Conservation (phyloP, 2,329 filamentous ascomycete genomes). For the Aspergillus fijiensis region DNA sequence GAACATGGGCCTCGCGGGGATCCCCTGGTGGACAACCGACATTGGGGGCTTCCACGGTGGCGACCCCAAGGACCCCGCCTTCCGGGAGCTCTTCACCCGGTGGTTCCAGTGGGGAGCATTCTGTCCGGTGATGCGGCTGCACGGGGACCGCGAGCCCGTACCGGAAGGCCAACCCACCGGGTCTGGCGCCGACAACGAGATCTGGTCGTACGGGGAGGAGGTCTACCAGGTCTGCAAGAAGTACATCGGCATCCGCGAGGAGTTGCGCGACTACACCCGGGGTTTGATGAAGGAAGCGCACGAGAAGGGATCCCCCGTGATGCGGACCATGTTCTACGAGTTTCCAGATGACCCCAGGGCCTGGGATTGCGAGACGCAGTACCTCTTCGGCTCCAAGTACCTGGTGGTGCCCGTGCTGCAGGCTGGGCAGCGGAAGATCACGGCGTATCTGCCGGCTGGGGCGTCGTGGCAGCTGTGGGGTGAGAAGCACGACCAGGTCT, state of each 20-base stretch:
- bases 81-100: slow-evolving; percentile 63
- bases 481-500: slow-evolving; percentile 23
- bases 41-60: slow-evolving; percentile 70
- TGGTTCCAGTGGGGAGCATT: slow-evolving; percentile 72
- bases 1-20: slow-evolving; percentile 64
- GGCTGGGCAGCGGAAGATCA: slow-evolving; percentile 46
- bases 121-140: slow-evolving; percentile 66
- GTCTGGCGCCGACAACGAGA: slow-evolving; percentile 46
- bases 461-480: slow-evolving; percentile 47
- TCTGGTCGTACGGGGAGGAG: slow-evolving; percentile 65
- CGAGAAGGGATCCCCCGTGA: slow-evolving; percentile 60
- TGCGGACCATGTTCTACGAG: slow-evolving; percentile 63
- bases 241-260: slow-evolving; percentile 60
- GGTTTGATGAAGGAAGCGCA: slow-evolving; percentile 61
- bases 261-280: slow-evolving; percentile 59
- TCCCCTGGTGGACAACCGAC: slow-evolving; percentile 70
- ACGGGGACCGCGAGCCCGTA: slow-evolving; percentile 64
- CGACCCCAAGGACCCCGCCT: slow-evolving; percentile 54
- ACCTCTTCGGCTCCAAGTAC: slow-evolving; percentile 64
- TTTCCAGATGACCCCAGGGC: slow-evolving; percentile 56
- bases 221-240: slow-evolving; percentile 61
- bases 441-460: slow-evolving; percentile 55
- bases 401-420: slow-evolving; percentile 58
- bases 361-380: slow-evolving; percentile 62
- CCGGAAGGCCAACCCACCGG: slow-evolving; percentile 30